phyloP scores from a whole-genome alignment of 1,139 yeast species.

The Hansenula lynferdii region DNA sequence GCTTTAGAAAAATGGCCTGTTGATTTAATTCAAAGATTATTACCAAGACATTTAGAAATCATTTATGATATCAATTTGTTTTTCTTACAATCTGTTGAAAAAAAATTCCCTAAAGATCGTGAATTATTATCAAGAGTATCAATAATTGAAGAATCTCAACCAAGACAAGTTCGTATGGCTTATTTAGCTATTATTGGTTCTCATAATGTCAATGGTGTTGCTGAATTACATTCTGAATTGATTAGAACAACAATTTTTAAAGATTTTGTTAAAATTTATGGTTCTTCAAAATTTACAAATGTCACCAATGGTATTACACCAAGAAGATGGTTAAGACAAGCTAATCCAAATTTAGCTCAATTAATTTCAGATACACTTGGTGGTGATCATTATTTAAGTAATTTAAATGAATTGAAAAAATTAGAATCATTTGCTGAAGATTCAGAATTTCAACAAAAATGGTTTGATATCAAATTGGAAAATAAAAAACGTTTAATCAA shows the following conservation, averaged over 20 bases:
- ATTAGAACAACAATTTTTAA: constrained; percentile 86
- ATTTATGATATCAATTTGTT: constrained; percentile 80
- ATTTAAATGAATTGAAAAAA: constrained; percentile 63
- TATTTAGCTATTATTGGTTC: constrained; percentile 87
- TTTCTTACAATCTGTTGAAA: constrained; percentile 75
- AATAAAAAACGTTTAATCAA: constrained; percentile 71
- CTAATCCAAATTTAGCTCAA: constrained; percentile 74
- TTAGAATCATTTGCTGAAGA: constrained; percentile 69
- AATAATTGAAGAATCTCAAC: constrained; percentile 73
- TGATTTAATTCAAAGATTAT: constrained; percentile 64
- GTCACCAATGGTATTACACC: constrained; percentile 97
- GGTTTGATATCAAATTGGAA: constrained; percentile 67
- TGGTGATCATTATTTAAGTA: constrained; percentile 63
- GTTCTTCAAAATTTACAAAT: constrained; percentile 78
- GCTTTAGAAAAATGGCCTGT: constrained; percentile 97
- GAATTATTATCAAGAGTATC: constrained; percentile 68
- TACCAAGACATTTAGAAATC: constrained; percentile 91
- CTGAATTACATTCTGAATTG: constrained; percentile 89
- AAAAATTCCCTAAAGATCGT: constrained; percentile 63
- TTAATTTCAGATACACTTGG: constrained; percentile 72
- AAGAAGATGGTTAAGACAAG: constrained; percentile 94
- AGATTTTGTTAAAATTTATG: constrained; percentile 82
- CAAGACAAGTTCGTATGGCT: constrained; percentile 91
- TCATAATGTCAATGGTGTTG: constrained; percentile 93
- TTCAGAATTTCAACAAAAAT: constrained; percentile 55